phyloP scores from a whole-genome alignment of 2,329 filamentous ascomycete genomes.

The Hypoxylon sp. region DNA sequence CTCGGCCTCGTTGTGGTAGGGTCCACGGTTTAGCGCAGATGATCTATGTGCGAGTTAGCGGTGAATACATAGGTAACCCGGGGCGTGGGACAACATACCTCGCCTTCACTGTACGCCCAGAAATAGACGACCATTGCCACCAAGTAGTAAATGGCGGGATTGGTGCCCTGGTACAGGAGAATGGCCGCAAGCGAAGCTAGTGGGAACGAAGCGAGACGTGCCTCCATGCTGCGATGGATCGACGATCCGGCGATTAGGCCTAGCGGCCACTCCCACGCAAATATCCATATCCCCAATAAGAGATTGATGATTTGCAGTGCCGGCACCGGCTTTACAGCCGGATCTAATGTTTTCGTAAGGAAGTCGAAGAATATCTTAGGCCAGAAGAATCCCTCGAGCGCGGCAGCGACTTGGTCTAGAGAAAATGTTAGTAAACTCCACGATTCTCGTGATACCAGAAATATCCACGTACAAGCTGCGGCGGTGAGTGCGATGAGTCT shows the following conservation, averaged over 20 bases:
- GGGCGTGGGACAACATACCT: constrained; percentile 72
- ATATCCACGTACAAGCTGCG: constrained; percentile 65
- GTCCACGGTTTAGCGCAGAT: constrained; percentile 80
- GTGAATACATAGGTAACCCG: constrained; percentile 4
- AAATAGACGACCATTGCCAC: constrained; percentile 91
- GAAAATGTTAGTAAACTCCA: constrained; percentile 49
- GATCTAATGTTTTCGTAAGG: constrained; percentile 89
- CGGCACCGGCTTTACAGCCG: constrained; percentile 88
- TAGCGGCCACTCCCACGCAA: constrained; percentile 94
- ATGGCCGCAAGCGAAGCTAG: constrained; percentile 80
- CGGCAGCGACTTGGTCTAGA: constrained; percentile 87
- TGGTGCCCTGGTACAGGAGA: constrained; percentile 92
- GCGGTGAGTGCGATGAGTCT: constrained; percentile 93
- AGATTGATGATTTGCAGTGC: constrained; percentile 92
- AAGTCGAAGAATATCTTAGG: constrained; percentile 99
- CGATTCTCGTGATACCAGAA: constrained; percentile 6
- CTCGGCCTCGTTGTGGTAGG: constrained; percentile 69
- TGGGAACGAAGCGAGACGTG: constrained; percentile 85
- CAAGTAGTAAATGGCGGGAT: constrained; percentile 91
- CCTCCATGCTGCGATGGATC: constrained; percentile 89
- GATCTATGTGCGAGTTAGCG: constrained; percentile 61
- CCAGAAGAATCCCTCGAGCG: constrained; percentile 94
- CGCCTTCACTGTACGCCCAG: constrained; percentile 97
- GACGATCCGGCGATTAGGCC: constrained; percentile 80
- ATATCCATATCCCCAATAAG: constrained; percentile 80